These are phyloP conservation scores for Aspergillus neoniger DNA, from an alignment of 2,329 filamentous ascomycete genomes.

Conservation along the genomic window DNA sequence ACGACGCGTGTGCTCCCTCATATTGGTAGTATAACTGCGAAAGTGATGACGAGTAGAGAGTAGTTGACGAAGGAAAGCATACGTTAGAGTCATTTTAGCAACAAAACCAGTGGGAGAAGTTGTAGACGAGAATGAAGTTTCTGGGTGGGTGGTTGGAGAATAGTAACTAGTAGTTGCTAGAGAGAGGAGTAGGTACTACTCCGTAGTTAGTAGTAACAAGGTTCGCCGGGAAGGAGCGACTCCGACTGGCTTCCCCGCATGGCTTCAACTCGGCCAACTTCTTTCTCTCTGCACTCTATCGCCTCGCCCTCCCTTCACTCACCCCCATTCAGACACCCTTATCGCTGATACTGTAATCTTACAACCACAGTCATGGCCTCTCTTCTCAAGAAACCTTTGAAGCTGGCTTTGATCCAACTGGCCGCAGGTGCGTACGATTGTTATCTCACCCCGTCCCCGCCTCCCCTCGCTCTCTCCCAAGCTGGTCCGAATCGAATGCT, in stretches of 20 bases:
- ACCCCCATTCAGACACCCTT: background rate
- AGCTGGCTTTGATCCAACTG: slow-evolving; percentile 79
- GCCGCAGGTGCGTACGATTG: slow-evolving; percentile 59
- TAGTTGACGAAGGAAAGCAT: too few species aligned
- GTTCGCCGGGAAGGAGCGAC: background rate
- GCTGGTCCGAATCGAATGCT: background rate
- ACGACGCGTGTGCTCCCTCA: too few species aligned
- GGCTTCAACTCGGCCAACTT: background rate
- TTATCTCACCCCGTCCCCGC: background rate
- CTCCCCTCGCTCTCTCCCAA: background rate
- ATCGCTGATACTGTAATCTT: too few species aligned
- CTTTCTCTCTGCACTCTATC: background rate
- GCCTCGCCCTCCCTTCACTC: background rate
- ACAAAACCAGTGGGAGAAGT: too few species aligned
- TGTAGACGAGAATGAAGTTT: too few species aligned
- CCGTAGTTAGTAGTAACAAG: background rate
- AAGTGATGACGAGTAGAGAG: too few species aligned
- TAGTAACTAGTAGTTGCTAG: background rate
- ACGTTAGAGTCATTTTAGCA: too few species aligned
- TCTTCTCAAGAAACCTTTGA: slow-evolving; percentile 73
- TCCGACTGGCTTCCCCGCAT: slow-evolving; percentile 2
- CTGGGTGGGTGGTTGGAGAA: too few species aligned
- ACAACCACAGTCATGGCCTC: slow-evolving; percentile 46
- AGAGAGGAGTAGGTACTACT: background rate
- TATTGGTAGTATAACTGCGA: too few species aligned